phyloP scores from a whole-genome alignment of 2,329 filamentous ascomycete genomes.

The Coniochaeta pulveracea region DNA sequence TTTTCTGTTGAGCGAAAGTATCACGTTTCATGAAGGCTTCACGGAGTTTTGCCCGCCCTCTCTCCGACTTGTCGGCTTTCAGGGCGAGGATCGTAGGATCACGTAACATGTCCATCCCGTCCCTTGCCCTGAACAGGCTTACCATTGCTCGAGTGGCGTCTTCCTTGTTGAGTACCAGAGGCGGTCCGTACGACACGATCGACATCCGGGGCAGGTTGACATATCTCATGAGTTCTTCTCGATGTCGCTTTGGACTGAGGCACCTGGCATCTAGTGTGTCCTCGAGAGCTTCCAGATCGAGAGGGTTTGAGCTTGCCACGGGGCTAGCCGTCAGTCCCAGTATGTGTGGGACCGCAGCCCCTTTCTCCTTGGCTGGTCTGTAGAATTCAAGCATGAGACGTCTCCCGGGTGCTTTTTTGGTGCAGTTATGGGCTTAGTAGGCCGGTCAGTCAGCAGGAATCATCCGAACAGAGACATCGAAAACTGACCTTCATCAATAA shows the following conservation, averaged over 20 bases:
- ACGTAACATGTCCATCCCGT: slow-evolving; percentile 38
- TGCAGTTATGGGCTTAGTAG: slow-evolving; percentile 60
- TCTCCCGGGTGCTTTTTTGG: slow-evolving; percentile 49
- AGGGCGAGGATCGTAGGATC: slow-evolving; percentile 51
- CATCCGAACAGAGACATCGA: neutral
- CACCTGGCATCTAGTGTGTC: slow-evolving; percentile 57
- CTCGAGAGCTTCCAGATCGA: slow-evolving; percentile 53
- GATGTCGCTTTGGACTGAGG: slow-evolving; percentile 55
- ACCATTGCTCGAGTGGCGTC: slow-evolving; percentile 24
- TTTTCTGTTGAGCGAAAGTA: slow-evolving; percentile 41
- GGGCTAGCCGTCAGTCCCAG: slow-evolving; percentile 77
- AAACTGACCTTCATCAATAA: slow-evolving; percentile 72
- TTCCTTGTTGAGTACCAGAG: slow-evolving; percentile 19
- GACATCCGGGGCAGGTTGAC: slow-evolving; percentile 54
- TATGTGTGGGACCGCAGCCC: slow-evolving; percentile 46
- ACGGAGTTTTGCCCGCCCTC: slow-evolving; percentile 24
- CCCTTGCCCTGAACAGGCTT: slow-evolving; percentile 28
- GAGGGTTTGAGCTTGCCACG: slow-evolving; percentile 45
- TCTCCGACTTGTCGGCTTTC: slow-evolving; percentile 25
- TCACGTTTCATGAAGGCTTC: slow-evolving; percentile 28
- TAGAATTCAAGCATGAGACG: slow-evolving; percentile 68
- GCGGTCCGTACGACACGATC: slow-evolving; percentile 19
- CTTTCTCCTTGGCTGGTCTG: slow-evolving; percentile 29
- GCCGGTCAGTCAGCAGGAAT: slow-evolving; percentile 4
- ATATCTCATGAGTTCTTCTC: slow-evolving; percentile 56